Conservation (phyloP, 306 rosid genomes). For the Quercus aquifolioides region DNA sequence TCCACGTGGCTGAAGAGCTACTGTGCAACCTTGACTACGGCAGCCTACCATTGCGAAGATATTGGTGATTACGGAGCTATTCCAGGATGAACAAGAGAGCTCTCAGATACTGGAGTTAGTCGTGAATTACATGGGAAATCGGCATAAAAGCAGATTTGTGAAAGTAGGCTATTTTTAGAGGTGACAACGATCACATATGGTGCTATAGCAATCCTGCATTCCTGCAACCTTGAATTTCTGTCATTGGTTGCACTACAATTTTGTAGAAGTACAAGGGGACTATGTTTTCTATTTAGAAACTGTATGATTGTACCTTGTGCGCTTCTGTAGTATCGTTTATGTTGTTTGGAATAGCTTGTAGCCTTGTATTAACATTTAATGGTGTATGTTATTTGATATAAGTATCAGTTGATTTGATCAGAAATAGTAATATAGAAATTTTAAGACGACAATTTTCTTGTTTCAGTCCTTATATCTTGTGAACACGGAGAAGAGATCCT, state of each 20-base stretch:
- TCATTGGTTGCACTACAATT: neutral
- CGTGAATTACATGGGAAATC: neutral
- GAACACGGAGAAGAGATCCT: too few relatives aligned
- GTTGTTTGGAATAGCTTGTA: too few relatives aligned
- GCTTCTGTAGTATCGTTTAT: too few relatives aligned
- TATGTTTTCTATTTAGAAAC: too few relatives aligned
- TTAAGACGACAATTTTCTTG: too few relatives aligned
- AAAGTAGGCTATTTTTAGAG: too few relatives aligned
- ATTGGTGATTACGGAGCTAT: neutral
- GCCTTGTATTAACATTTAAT: too few relatives aligned
- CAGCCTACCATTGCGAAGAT: neutral
- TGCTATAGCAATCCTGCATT: neutral
- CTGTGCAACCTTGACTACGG: constrained; percentile 32
- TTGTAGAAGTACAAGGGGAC: neutral
- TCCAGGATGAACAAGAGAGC: neutral
- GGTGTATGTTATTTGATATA: too few relatives aligned
- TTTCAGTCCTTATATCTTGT: too few relatives aligned
- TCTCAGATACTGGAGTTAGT: neutral
- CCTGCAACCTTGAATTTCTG: neutral
- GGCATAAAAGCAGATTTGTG: neutral
- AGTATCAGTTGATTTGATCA: too few relatives aligned
- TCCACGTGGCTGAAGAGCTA: constrained; percentile 56
- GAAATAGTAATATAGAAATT: too few relatives aligned
- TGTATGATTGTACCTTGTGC: too few relatives aligned
- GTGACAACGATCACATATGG: neutral